phyloP scores from a whole-genome alignment of 306 rosid species.

The Trifolium repens region DNA sequence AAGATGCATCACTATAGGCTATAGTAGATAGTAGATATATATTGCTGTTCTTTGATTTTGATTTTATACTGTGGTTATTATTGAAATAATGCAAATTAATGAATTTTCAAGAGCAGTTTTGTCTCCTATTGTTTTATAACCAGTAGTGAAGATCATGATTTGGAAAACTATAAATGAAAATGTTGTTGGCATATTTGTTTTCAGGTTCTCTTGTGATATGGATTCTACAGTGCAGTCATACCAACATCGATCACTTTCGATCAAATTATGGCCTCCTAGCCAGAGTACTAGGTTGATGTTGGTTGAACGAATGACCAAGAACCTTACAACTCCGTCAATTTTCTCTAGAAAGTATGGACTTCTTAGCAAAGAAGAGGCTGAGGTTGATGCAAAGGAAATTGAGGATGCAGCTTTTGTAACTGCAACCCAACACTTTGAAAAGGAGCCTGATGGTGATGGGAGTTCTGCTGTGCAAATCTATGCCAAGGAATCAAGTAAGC shows the following conservation, averaged over 20 bases:
- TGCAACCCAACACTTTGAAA: slow-evolving; percentile 76
- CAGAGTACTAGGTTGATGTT: slow-evolving; percentile 82
- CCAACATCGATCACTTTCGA: slow-evolving; percentile 60
- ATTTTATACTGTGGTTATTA: neutral
- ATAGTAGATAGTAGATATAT: neutral
- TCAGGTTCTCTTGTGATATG: slow-evolving; percentile 61
- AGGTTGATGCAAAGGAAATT: slow-evolving; percentile 68
- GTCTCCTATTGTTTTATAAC: slow-evolving; percentile 8
- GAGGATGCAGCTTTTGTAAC: slow-evolving; percentile 67
- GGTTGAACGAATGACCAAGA: slow-evolving; percentile 76
- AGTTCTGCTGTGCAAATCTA: slow-evolving; percentile 86
- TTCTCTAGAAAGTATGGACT: slow-evolving; percentile 87
- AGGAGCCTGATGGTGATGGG: slow-evolving; percentile 85
- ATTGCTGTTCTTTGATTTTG: slow-evolving; percentile 1
- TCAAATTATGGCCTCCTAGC: slow-evolving; percentile 91
- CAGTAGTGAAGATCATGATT: neutral
- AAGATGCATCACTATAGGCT: neutral
- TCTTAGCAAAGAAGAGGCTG: slow-evolving; percentile 77
- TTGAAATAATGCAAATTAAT: neutral
- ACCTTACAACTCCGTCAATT: slow-evolving; percentile 78
- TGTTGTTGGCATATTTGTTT: slow-evolving; percentile 26
- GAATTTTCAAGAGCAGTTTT: slow-evolving; percentile 11
- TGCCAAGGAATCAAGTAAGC: slow-evolving; percentile 90
- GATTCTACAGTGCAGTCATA: slow-evolving; percentile 54
- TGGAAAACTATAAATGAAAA: slow-evolving; percentile 6